Conservation (phyloP, 305 asterid genomes). For the Fraxinus velutina region DNA sequence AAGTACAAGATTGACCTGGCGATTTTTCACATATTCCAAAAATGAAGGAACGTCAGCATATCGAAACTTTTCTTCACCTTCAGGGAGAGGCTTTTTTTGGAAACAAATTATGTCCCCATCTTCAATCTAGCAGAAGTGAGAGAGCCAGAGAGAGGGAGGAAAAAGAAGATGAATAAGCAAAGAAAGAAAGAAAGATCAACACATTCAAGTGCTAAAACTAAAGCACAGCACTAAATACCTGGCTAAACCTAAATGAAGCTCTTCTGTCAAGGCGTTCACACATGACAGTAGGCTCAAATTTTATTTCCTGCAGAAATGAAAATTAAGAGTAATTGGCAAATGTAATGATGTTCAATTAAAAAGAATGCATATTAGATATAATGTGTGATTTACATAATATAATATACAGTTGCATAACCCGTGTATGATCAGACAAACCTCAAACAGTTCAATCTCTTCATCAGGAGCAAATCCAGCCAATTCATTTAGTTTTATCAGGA, state of each 20-base stretch:
- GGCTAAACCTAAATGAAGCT: conserved; percentile 69
- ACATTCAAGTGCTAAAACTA: not conserved
- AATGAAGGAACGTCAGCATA: conserved; percentile 78
- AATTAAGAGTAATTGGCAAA: conserved; percentile 18
- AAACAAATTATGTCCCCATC: conserved; percentile 97
- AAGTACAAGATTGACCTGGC: conserved; percentile 56
- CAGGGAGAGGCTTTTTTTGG: conserved; percentile 60
- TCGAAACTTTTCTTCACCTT: conserved; percentile 54
- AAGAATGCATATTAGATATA: conserved; percentile 14
- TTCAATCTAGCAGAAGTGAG: conserved; percentile 54
- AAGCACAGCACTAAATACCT: conserved; percentile 42
- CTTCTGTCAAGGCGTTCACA: conserved; percentile 85
- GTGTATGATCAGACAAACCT: conserved; percentile 49
- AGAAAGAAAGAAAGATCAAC: not conserved
- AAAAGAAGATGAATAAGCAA: conserved; percentile 17
- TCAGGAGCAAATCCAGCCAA: conserved; percentile 88
- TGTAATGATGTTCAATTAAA: not conserved
- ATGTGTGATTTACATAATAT: not conserved
- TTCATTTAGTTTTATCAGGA: conserved; percentile 62
- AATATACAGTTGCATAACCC: conserved; percentile 2
- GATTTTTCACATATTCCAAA: conserved; percentile 85
- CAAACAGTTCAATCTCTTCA: conserved; percentile 87
- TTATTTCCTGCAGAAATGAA: conserved; percentile 61
- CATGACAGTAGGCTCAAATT: conserved; percentile 93
- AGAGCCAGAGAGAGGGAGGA: not conserved